Percentiles rank a stretch among this genome's conserved stretches.
These are phyloP conservation scores for Lactarius indigo DNA, from an alignment of 768 basidiomycete genomes.

Conservation along the genomic window DNA sequence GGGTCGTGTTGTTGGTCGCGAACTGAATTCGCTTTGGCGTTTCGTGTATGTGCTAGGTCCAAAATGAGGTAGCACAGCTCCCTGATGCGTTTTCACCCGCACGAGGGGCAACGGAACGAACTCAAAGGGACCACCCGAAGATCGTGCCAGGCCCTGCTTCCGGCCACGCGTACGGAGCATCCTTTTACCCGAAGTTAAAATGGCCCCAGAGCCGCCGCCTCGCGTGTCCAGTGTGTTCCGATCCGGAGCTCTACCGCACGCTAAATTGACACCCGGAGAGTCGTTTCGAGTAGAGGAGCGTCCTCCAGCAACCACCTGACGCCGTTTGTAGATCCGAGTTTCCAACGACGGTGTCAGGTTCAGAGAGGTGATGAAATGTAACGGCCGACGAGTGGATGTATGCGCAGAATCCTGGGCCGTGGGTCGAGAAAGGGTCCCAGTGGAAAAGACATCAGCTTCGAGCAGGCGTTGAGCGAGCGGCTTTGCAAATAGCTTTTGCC, in stretches of 20 bases:
- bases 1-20: background rate
- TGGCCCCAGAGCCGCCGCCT: background rate
- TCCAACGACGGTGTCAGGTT: slow-evolving; percentile 8
- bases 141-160: background rate
- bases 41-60: background rate
- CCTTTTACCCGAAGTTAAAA: background rate
- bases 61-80: background rate
- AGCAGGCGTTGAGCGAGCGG: slow-evolving; percentile 24
- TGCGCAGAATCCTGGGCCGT: slow-evolving; percentile 10
- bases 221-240: slow-evolving; percentile 5
- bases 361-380: slow-evolving; percentile 17
- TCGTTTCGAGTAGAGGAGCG: background rate
- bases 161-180: slow-evolving; percentile 1
- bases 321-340: slow-evolving; percentile 8
- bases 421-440: slow-evolving; percentile 5
- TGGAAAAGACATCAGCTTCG: slow-evolving; percentile 25
- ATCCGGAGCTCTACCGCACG: background rate
- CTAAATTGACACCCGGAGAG: background rate
- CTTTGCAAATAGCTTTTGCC: slow-evolving; percentile 15
- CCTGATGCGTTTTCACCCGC: slow-evolving; percentile 4
- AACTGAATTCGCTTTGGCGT: background rate
- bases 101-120: slow-evolving; percentile 13
- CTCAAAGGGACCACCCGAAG: slow-evolving; percentile 6
- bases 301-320: background rate
- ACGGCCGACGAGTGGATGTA: slow-evolving; percentile 18